Percentiles rank a stretch among this genome's conserved stretches.
Conservation (phyloP, 202 grass and related monocot genomes). For the Carex sylvatica region DNA sequence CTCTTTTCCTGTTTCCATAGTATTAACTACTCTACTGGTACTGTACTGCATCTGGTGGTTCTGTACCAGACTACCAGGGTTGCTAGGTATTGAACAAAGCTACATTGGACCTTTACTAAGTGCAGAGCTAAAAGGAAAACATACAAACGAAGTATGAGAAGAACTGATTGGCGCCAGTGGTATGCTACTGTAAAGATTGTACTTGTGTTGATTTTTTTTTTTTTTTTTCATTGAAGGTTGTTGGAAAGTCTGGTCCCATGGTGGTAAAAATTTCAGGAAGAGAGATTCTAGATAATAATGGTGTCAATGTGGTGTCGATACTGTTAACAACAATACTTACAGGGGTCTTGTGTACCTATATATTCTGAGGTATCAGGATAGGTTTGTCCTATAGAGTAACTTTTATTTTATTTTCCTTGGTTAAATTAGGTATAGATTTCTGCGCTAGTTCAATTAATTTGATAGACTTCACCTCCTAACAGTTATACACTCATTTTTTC, state of each 20-base stretch:
- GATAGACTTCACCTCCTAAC: not conserved
- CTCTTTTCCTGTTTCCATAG: not conserved
- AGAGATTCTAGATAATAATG: slow-evolving; percentile 80
- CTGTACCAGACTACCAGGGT: not conserved
- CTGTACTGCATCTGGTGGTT: not conserved
- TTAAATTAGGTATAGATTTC: not conserved
- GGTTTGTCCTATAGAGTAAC: not conserved
- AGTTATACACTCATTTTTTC: not conserved
- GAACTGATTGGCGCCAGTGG: not conserved
- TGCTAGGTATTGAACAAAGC: not conserved
- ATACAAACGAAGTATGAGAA: not conserved
- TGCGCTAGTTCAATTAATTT: slow-evolving; percentile 4
- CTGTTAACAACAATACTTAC: slow-evolving; percentile 66
- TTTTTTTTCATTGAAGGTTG: slow-evolving; percentile 48
- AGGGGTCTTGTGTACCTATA: slow-evolving; percentile 43
- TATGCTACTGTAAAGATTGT: not conserved
- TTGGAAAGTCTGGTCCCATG: slow-evolving; percentile 53
- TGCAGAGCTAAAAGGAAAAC: not conserved
- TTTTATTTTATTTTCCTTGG: not conserved
- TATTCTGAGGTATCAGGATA: slow-evolving; percentile 53
- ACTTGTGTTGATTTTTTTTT: not conserved
- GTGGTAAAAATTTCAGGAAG: slow-evolving; percentile 80
- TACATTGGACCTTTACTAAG: not conserved
- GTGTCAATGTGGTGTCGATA: slow-evolving; percentile 77
- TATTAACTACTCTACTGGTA: not conserved